Evolutionary conservation across 2,329 filamentous ascomycete species (phyloP), one percentile per base, ranked within the genome.

Genomic region (Xylaria polymorpha): DNA sequence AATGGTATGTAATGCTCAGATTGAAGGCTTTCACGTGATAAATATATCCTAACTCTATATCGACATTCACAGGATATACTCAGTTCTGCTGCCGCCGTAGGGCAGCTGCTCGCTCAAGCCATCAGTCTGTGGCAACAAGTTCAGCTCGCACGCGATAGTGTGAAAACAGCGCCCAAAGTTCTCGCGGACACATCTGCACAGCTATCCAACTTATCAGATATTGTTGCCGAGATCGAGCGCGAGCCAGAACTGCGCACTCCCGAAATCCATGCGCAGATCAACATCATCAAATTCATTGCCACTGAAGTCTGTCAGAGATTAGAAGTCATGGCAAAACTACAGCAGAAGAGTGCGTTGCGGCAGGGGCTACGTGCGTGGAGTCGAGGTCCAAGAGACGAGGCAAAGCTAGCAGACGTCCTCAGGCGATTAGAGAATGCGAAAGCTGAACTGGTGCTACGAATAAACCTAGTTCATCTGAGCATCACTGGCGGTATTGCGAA

Each of bases 61-160:
- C 25, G 25, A 4, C 15, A 29, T 32, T 12, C 8, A 8, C 9
- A 64, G 61, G 61, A 64, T 22, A 20, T 64, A n/a, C 25, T 64
- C 32, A 10, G 61, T 32, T 50, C 61, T 20, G 35, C 20, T 20
- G 61, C 53, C n/a, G 29, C 61, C 20, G 53, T 64, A 18, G 22
- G 51, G 7, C 61, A 64, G 53, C 25, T 64, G 29, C 61, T 64
- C 22, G 32, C 43, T 10, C 61, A 64, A 64, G 61, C 61, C 43
- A 64, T 64, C 22, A 20, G n/a, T 8, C 53, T 64, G 2, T 64
- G 61, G 61, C 61, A 64, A 32, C 61, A 64, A 41, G 4, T 64
- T 20, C 41, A 55, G 41, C 15, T 15, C 0, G 20, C 61, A 32
- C 44, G 35, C 20, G 53, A 64, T 5, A n/a, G n/a, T 8, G 51